Evolutionary conservation across 176 grass and related monocot species (phyloP).

Genomic region (Aegilops bicornis): DNA sequence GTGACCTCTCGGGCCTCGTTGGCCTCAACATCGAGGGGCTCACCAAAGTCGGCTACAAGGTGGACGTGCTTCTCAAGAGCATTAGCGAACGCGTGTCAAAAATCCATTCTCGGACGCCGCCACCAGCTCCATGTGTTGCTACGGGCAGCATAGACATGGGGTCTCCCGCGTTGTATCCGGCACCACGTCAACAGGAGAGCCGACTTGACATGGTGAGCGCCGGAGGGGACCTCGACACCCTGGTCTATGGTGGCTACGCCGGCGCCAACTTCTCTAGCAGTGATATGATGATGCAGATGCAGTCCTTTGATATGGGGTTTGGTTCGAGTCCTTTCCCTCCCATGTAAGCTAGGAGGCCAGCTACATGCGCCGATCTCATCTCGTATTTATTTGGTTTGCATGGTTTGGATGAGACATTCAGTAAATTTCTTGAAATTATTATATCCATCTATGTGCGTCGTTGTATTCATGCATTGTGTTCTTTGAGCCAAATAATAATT

Average conservation of each 20-base stretch:
- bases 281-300: background rate
- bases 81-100: background rate
- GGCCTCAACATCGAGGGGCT: conserved; percentile 13
- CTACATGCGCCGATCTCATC: background rate
- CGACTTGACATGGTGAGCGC: no score
- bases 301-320: background rate
- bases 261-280: no score
- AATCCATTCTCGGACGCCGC: background rate
- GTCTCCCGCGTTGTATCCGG: background rate
- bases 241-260: background rate
- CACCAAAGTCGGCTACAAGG: background rate
- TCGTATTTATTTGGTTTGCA: no score
- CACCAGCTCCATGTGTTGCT: background rate
- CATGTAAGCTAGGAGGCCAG: background rate
- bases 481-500: no score
- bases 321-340: background rate
- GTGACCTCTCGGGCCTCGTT: background rate
- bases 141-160: background rate
- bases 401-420: no score
- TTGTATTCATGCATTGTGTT: no score
- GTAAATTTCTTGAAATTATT: no score
- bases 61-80: background rate
- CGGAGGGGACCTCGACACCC: background rate
- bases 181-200: background rate
- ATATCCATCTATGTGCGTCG: no score